Percentiles rank a stretch among this genome's conserved stretches.
phyloP scores from a whole-genome alignment of 2,329 filamentous ascomycete genomes.

The Neonectria coccinea region DNA sequence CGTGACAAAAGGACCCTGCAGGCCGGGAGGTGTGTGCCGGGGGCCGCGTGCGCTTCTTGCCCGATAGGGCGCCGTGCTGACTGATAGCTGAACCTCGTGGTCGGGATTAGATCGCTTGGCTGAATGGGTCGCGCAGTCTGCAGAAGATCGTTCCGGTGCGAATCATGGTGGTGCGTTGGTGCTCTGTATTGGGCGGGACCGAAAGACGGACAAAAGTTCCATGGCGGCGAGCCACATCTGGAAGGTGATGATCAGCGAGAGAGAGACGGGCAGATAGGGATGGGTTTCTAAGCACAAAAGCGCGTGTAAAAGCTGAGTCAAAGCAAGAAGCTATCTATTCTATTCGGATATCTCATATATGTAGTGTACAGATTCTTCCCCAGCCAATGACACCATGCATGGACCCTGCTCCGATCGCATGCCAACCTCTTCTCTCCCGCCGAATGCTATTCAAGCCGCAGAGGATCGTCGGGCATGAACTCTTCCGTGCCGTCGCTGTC shows the following conservation, averaged over 20 bases:
- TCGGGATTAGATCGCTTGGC: background rate
- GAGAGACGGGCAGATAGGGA: too few relatives aligned
- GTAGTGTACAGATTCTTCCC: background rate
- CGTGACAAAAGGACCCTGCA: conserved; percentile 7
- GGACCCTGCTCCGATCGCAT: background rate
- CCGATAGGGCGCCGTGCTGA: background rate
- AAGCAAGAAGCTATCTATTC: conserved; percentile 18
- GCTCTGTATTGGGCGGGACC: background rate
- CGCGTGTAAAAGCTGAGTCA: background rate
- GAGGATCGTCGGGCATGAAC: conserved; percentile 40
- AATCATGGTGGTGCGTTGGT: background rate
- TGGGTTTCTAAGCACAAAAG: background rate
- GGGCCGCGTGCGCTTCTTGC: background rate
- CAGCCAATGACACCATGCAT: background rate
- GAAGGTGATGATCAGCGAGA: conserved; percentile 35
- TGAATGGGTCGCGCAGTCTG: background rate
- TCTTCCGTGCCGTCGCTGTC: conserved; percentile 38
- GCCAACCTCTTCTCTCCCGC: background rate
- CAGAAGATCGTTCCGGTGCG: background rate
- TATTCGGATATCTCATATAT: conserved; percentile 30
- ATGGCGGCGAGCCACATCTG: conserved; percentile 27
- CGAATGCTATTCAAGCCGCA: conserved; percentile 37
- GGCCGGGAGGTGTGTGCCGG: background rate
- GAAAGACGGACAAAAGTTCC: conserved; percentile 39
- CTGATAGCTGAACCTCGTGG: background rate